Base-by-base conservation (phyloP, 2,329 filamentous ascomycete species). In the Emmonsiellopsis sp. region DNA sequence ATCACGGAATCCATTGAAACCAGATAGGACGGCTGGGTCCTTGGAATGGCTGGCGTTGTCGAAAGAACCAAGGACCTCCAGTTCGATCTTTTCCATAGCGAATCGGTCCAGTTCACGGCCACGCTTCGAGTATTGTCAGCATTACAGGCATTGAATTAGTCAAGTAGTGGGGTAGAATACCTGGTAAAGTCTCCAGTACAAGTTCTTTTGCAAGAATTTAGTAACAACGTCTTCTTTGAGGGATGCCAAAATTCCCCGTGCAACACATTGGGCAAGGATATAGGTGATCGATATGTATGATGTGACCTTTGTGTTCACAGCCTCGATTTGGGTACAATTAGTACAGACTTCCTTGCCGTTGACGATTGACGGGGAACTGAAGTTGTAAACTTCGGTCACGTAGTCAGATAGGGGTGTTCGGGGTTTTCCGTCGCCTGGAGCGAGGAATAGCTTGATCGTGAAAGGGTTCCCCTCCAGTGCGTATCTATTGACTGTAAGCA, bases 331-430 rank as follows among this genome's bases (percentile, higher is more conserved):
- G 9, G 47, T 49, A 17, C 47, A 49, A 4, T 49, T 49, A n/a
- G 34, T 49, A 4, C 47, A 49, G 21, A 49, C 36, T 32, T 49
- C 47, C 36, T 49, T 49, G 6, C 47, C 47, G 21, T 40, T 36
- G 6, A 49, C 7, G 6, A 49, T 42, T 2, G 47, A 40, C 27
- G 47, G 47, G 47, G 36, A 49, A 3, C 47, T 49, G 36, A 49
- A 49, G 40, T 49, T 49, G 47, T 49, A 49, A 49, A 49, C 47
- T 14, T 49, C 36, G 31, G 47, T 49, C n/a, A 49, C 47, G 14
- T 49, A 49, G 17, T 49, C 47, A 9, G 32, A 39, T 49, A 40
- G 34, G 8, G 47, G 47, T 6, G 34, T 39, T 49, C 47, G 39
- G n/a, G 47, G 47, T 17, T 49, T 49, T n/a, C 47, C 47, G 14